Base-by-base conservation (phyloP, 768 basidiomycete species). In the Tulasnella sp. region DNA sequence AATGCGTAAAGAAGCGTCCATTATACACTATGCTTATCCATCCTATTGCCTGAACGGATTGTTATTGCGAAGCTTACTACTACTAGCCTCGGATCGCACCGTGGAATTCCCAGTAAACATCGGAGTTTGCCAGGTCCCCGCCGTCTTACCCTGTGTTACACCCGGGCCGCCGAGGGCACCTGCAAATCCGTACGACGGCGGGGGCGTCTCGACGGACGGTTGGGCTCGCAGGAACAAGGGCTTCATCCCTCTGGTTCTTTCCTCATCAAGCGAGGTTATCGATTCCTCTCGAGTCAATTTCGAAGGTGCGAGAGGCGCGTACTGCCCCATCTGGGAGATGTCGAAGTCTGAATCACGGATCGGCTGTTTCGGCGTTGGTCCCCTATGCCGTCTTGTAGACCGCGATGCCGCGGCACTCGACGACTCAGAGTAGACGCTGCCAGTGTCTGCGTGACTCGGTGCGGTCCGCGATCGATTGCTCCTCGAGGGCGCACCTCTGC, bases 1-100 rank as follows among this genome's bases (percentile, higher is more conserved):
- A 59, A 59, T 59, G 52, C 52, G 52, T 29, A 59, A 59, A 59
- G 52, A 59, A 59, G 52, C 52, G 5, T 29, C 26, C 26, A 32
- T 29, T 32, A 32, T 59, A 59, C 52, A 59, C 52, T 37, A 22
- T 4, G 63, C 34, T 14, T 36, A 62, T 59, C n/a, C n/a, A 72
- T 65, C 19, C 42, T n/a, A 62, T 12, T 63, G 22, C 29, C 62
- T 72, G 44, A 72, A 72, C 34, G 71, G 71, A 72, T 72, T 72
- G 62, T 72, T 72, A 62, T 72, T 62, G 32, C 63, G 36, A 1
- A 72, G 35, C 34, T 39, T 70, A 36, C 37, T 68, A n/a, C 34
- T 40, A 34, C 35, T 36, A 40, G 69, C 16, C 44, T 36, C 37
- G 26, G 44, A 47, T 22, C 42, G n/a, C 44, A 40, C 69, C 35